These are phyloP conservation scores for Borealophlyctis nickersoniae DNA, from an alignment of 192 early-diverging fungal genomes.

Conservation along the genomic window DNA sequence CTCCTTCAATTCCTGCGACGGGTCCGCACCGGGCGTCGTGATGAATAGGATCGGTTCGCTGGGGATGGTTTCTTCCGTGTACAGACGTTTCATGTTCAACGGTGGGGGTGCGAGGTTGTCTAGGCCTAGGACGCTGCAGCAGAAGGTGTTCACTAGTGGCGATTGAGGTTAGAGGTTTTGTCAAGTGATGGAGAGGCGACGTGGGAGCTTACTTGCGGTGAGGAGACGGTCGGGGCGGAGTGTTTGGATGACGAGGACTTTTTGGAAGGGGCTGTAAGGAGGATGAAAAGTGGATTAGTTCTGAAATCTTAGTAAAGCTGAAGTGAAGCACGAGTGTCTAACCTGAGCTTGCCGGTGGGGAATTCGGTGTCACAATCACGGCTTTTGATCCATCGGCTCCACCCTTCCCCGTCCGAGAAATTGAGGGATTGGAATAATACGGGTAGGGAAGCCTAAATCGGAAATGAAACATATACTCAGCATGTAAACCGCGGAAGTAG, in stretches of 20 bases:
- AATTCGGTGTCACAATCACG: constrained; percentile 34
- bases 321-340: not conserved
- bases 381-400: constrained; percentile 43
- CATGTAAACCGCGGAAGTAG: not conserved
- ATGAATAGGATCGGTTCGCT: constrained; percentile 57
- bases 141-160: constrained; percentile 44
- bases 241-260: constrained; percentile 47
- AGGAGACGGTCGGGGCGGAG: constrained; percentile 52
- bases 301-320: not conserved
- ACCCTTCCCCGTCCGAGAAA: constrained; percentile 35
- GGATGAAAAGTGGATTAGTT: not conserved
- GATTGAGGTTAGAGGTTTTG: no score
- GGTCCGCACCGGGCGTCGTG: constrained; percentile 58
- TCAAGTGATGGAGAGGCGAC: no score
- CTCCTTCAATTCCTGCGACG: constrained; percentile 51
- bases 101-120: constrained; percentile 39
- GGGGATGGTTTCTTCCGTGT: constrained; percentile 41
- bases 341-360: constrained; percentile 35
- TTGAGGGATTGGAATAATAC: constrained; percentile 25
- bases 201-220: constrained; percentile 41
- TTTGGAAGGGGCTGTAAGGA: constrained; percentile 49
- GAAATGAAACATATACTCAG: no score
- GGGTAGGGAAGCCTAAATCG: constrained; percentile 19
- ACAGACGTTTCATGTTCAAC: constrained; percentile 36
- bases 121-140: constrained; percentile 32